Evolutionary conservation across 805 yeast species (phyloP).

Genomic region (Clavispora vitiphila): DNA sequence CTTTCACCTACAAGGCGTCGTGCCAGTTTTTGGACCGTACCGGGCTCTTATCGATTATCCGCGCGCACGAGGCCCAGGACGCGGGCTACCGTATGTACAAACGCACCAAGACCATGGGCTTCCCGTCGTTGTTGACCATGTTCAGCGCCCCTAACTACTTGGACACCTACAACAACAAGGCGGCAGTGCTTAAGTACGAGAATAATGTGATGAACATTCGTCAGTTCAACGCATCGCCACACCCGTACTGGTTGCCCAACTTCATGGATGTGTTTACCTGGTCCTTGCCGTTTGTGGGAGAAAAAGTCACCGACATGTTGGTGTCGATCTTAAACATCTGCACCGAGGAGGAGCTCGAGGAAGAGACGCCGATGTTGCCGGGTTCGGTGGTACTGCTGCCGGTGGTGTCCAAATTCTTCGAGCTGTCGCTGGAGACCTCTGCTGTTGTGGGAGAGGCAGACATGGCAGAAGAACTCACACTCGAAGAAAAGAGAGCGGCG

Average conservation of each 20-base stretch:
- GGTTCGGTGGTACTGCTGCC: slow-evolving; percentile 7
- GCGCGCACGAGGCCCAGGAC: slow-evolving; percentile 98
- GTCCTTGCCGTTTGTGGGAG: slow-evolving; percentile 97
- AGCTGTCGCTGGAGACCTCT: neutral
- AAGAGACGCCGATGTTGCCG: slow-evolving; percentile 52
- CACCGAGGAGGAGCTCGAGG: slow-evolving; percentile 89
- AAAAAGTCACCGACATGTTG: slow-evolving; percentile 90
- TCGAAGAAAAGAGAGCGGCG: slow-evolving; percentile 42
- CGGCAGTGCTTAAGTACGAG: slow-evolving; percentile 90
- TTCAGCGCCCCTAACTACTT: slow-evolving; percentile 95
- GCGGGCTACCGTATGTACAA: slow-evolving; percentile 95
- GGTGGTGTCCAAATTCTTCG: slow-evolving; percentile 6
- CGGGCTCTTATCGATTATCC: slow-evolving; percentile 73
- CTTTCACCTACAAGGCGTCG: slow-evolving; percentile 78
- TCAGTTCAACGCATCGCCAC: slow-evolving; percentile 88
- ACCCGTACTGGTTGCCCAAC: slow-evolving; percentile 95
- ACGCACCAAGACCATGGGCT: slow-evolving; percentile 75
- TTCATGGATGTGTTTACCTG: slow-evolving; percentile 97
- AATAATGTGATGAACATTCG: slow-evolving; percentile 91
- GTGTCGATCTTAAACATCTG: slow-evolving; percentile 87
- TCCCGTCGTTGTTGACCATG: slow-evolving; percentile 85
- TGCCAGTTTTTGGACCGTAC: slow-evolving; percentile 75
- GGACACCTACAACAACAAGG: slow-evolving; percentile 90
- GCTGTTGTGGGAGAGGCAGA: slow-evolving; percentile 4
- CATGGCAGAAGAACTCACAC: slow-evolving; percentile 17